Percentiles rank a stretch among this genome's conserved stretches.
Conservation (phyloP, 805 yeast species). For the Lipomyces chichibuensis region DNA sequence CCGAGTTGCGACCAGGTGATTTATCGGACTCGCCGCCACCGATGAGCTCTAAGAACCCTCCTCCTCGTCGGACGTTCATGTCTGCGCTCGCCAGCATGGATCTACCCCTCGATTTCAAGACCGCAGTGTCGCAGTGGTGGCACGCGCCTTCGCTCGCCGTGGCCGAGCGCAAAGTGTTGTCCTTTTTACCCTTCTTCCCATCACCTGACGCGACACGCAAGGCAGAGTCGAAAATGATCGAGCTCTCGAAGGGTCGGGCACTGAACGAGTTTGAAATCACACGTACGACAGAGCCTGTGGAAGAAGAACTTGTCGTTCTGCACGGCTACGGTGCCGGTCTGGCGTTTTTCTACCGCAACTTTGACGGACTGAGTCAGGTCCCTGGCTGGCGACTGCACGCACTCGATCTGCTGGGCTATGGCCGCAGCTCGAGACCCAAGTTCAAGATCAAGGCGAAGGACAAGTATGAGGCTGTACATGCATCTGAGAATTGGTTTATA, state of each 20-base stretch:
- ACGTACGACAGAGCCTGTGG: constrained; percentile 36
- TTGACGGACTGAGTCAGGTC: constrained; percentile 50
- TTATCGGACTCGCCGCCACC: neutral
- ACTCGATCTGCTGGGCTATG: constrained; percentile 87
- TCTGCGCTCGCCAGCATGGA: constrained; percentile 22
- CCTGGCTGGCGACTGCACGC: constrained; percentile 76
- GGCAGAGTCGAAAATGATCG: constrained; percentile 54
- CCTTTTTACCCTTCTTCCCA: constrained; percentile 56
- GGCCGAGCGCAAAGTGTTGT: constrained; percentile 57
- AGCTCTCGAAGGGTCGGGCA: constrained; percentile 52
- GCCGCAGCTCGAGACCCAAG: constrained; percentile 79
- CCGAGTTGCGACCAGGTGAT: neutral
- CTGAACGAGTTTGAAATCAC: constrained; percentile 76
- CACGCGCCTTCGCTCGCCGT: constrained; percentile 43
- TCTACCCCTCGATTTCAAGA: constrained; percentile 46
- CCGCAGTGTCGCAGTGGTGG: constrained; percentile 53
- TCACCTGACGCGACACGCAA: constrained; percentile 38
- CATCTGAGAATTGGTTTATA: constrained; percentile 65
- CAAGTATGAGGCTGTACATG: constrained; percentile 48
- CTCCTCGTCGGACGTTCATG: constrained; percentile 23
- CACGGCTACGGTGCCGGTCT: constrained; percentile 96
- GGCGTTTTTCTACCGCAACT: constrained; percentile 76
- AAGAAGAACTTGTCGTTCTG: constrained; percentile 65
- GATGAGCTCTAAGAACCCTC: constrained; percentile 2
- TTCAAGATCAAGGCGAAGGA: constrained; percentile 48